These are phyloP conservation scores for Yarrowia alimentaria DNA, from an alignment of 805 yeast species.

Conservation along the genomic window DNA sequence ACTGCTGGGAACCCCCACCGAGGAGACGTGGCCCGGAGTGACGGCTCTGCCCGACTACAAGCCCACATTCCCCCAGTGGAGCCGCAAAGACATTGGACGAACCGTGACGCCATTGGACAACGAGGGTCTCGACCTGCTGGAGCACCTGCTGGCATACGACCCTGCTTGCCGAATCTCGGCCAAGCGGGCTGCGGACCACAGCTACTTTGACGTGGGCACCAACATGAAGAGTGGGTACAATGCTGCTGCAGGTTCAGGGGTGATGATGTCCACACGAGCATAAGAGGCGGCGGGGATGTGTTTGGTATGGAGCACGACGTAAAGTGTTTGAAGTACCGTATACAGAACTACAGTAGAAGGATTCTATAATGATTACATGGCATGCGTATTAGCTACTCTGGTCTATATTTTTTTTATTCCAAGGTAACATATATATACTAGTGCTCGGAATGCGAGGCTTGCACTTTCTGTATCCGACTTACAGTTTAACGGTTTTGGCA, in stretches of 20 bases:
- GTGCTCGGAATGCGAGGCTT: too few species aligned
- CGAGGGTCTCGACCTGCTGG: conserved; percentile 80
- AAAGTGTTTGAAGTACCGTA: too few species aligned
- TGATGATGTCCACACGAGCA: conserved; percentile 25
- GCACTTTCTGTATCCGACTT: too few species aligned
- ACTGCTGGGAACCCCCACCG: conserved; percentile 90
- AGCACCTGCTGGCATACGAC: conserved; percentile 76
- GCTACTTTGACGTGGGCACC: conserved; percentile 54
- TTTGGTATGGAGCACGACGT: too few species aligned
- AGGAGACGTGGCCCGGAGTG: conserved; percentile 93
- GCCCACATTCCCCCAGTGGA: conserved; percentile 90
- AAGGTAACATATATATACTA: too few species aligned
- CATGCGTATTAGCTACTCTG: too few species aligned
- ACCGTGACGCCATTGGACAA: conserved; percentile 76
- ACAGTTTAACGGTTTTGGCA: too few species aligned
- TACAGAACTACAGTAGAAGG: conserved; percentile 13
- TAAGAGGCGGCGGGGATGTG: not conserved
- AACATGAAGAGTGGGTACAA: conserved; percentile 25
- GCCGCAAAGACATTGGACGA: conserved; percentile 62
- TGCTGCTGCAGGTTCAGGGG: conserved; percentile 20
- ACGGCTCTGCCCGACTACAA: conserved; percentile 87
- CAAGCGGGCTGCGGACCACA: conserved; percentile 84
- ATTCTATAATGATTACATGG: conserved; percentile 27
- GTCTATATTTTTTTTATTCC: too few species aligned
- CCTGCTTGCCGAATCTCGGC: conserved; percentile 94